Evolutionary conservation across 2,329 filamentous ascomycete species (phyloP), one percentile per base, ranked within the genome.

Genomic region (Coniochaeta hoffmannii): DNA sequence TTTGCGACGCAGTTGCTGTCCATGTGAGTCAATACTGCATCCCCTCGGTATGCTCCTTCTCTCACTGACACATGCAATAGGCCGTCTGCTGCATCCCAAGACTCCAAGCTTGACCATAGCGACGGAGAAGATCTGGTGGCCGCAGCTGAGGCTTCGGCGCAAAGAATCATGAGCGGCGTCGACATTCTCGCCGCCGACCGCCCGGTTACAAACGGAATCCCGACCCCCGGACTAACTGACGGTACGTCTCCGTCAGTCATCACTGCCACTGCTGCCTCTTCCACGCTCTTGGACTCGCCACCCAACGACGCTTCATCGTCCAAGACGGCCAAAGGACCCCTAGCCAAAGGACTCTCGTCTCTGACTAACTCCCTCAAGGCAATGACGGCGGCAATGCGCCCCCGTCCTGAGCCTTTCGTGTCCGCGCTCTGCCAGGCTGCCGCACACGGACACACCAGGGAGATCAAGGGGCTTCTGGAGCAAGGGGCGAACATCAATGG

Each of bases 301-400:
- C 15, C 36, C 17, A n/a, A 24, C 12, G 41, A 46, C 2, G 15
- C 11, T 8, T 46, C 53, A 17, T 35, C 53, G n/a, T n/a, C 49
- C n/a, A 34, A 49, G 30, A 10, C 36, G 49, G 17, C 56, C 24
- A 28, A 30, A 35, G n/a, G 49, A 24, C 30, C 53, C 26, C 10
- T 41, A 4, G 52, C 52, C 5, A 54, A 54, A 14, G 38, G 41
- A 36, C 51, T 68, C 24, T 66, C 66, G 1, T 68, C 68, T 0
- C 24, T 73, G 24, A 65, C 66, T 2, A 63, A 66, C 22, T 67
- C 68, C 0, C 60, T 63, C 52, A 59, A 55, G 30, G 61, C 61
- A 31, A 51, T 61, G 52, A 58, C 61, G 15, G 56, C 59, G 26
- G 55, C 53, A 1, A 55, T 63, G 30, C 56, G 60, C 4, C 50